Conservation (phyloP, 768 basidiomycete genomes). For the Leccinum fibrillosum region DNA sequence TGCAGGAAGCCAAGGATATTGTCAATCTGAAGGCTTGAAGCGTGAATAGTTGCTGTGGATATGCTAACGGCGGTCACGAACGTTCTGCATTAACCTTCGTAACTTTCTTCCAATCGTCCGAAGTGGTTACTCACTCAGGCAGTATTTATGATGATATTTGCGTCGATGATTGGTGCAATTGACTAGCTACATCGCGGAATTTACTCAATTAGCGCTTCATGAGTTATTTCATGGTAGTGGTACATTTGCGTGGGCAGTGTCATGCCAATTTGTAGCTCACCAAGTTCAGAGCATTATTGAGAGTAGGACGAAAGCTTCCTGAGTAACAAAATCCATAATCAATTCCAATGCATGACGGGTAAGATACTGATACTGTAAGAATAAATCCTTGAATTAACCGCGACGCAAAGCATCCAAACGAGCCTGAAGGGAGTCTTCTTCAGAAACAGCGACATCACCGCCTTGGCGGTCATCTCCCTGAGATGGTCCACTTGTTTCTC, state of each 20-base stretch:
- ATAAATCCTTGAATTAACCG: conserved; percentile 38
- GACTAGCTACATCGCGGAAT: background rate
- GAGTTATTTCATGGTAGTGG: no score
- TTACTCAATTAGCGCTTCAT: background rate
- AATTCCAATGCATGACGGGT: conserved; percentile 5
- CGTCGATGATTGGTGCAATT: background rate
- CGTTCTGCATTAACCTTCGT: background rate
- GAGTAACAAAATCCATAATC: conserved; percentile 4
- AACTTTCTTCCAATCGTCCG: background rate
- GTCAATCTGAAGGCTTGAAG: conserved; percentile 50
- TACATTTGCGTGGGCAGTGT: background rate
- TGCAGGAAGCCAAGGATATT: conserved; percentile 72
- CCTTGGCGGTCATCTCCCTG: conserved; percentile 38
- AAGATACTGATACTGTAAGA: conserved; percentile 3
- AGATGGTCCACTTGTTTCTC: conserved; percentile 45
- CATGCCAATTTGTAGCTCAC: background rate
- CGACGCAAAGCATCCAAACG: conserved; percentile 85
- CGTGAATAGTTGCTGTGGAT: conserved; percentile 1
- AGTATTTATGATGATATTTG: background rate
- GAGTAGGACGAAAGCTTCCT: conserved; percentile 1
- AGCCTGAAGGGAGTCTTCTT: conserved; percentile 93
- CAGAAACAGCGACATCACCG: conserved; percentile 48
- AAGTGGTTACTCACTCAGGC: background rate
- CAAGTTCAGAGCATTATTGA: background rate
- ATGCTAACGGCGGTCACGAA: background rate